These are phyloP conservation scores for Starmerella kuoi DNA, from an alignment of 805 yeast species.

Conservation along the genomic window DNA sequence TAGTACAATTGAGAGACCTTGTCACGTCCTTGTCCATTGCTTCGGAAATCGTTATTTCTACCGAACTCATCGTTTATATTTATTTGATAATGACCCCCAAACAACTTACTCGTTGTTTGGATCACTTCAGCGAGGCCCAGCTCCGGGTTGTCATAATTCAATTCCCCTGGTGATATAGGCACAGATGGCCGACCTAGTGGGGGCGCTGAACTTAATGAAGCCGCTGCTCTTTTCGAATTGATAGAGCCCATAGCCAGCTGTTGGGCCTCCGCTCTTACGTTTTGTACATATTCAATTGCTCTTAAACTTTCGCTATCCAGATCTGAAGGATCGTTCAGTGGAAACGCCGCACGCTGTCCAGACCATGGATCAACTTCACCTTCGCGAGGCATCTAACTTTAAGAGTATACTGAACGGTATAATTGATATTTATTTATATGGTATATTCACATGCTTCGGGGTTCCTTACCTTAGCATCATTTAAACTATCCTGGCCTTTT, in stretches of 20 bases:
- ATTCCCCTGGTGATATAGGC: too few relatives aligned
- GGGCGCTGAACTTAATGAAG: not conserved
- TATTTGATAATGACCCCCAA: not conserved
- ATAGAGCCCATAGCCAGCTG: not conserved
- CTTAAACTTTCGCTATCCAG: not conserved
- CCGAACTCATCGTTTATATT: not conserved
- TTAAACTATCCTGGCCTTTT: too few relatives aligned
- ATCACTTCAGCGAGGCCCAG: not conserved
- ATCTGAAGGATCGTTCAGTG: constrained; percentile 6
- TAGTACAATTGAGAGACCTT: not conserved
- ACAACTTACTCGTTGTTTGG: not conserved
- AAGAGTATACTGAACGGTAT: not conserved
- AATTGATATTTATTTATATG: too few relatives aligned
- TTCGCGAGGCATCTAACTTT: not conserved
- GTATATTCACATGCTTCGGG: too few relatives aligned
- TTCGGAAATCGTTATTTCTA: not conserved
- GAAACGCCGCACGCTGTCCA: constrained; percentile 25
- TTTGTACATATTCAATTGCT: not conserved
- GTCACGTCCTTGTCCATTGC: not conserved
- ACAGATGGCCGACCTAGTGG: too few relatives aligned
- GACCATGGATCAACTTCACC: constrained; percentile 9
- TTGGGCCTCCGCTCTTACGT: not conserved
- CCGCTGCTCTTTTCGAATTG: not conserved
- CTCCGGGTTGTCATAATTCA: not conserved
- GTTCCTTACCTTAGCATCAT: too few relatives aligned